Evolutionary conservation across 2,329 filamentous ascomycete genomes (phyloP), one percentile per base, ranked within the genome.

Genomic region (Tolypocladium cylindrosporum): DNA sequence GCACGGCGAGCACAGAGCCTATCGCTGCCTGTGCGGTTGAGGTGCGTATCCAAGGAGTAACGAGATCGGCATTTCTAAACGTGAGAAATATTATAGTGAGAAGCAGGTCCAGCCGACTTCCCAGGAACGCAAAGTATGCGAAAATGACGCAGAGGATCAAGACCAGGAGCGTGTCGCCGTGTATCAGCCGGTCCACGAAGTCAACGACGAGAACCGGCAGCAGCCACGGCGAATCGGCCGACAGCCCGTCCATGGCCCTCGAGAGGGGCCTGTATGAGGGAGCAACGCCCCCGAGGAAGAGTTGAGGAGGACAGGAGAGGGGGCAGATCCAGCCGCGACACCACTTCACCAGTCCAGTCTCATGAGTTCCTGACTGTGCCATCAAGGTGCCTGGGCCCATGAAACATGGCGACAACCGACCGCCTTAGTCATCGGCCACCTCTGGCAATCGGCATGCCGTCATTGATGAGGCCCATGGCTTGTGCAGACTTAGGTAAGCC

Each of bases 341-440:
- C 31, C 21, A 19, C 41, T 24, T 21, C 31, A 36, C 27, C 31
- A 5, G 19, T 51, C 31, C 54, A 36, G 9, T n/a, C 39, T 27
- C 24, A 51, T 42, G 55, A 51, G 27, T 50, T 39, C 41, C 13
- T 50, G 14, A 54, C 45, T 41, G 57, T 55, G 56, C 68, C 65
- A 70, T 70, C 68, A 71, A 69, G 68, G 68, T 69, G 60, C 59
- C 53, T 42, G 39, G 34, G 24, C n/a, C n/a, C 34, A 56, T 11
- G 34, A 39, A 27, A 34, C 14, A 53, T 19, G 16, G 27, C 27
- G 27, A 31, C 27, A 6, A 19, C 36, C 0, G 8, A 8, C 21
- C 21, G 11, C 19, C 21, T 54, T 54, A 54, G 52, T 54, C 52
- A 54, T 54, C 36, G 36, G 11, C 1, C 34, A 7, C 2, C 13